These are phyloP conservation scores for Geranomyces variabilis DNA, from an alignment of 192 early-diverging fungal genomes.

Conservation along the genomic window DNA sequence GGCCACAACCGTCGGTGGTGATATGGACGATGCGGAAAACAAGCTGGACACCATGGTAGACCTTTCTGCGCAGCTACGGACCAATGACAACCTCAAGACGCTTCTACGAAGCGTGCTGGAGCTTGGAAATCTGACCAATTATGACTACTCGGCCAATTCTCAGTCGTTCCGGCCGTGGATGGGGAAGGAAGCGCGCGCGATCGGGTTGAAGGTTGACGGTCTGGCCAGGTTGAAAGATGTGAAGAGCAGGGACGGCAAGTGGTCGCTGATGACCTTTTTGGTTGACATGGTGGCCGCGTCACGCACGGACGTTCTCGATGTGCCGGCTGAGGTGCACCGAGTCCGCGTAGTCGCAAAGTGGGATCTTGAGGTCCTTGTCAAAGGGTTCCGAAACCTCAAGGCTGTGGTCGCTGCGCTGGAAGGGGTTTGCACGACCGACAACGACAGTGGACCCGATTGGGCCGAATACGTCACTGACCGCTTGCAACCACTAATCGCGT, in stretches of 20 bases:
- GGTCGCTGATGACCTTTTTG: conserved; percentile 59
- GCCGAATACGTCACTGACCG: conserved; percentile 27
- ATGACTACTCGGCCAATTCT: conserved; percentile 43
- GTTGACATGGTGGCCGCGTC: conserved; percentile 54
- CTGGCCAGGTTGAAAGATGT: conserved; percentile 58
- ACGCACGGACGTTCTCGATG: conserved; percentile 37
- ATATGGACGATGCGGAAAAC: conserved; percentile 38
- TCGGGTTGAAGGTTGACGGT: conserved; percentile 61
- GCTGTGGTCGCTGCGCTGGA: conserved; percentile 46
- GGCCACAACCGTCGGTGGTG: conserved; percentile 33
- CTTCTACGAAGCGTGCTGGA: conserved; percentile 50
- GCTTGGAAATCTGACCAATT: conserved; percentile 58
- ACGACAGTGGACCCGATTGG: conserved; percentile 14
- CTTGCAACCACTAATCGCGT: conserved; percentile 30
- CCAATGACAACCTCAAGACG: conserved; percentile 47
- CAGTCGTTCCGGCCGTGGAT: conserved; percentile 56
- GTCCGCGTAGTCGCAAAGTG: neutral
- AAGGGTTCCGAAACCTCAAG: neutral
- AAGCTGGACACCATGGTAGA: conserved; percentile 36
- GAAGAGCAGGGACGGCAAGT: conserved; percentile 60
- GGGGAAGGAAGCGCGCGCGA: conserved; percentile 56
- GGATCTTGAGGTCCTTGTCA: conserved; percentile 19
- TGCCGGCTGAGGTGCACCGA: neutral
- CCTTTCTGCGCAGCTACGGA: conserved; percentile 42
- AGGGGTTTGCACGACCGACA: conserved; percentile 36